Percentiles rank a stretch among this genome's conserved stretches.
phyloP scores from a whole-genome alignment of 225 moss, liverwort and hornwort genomes.

The Antitrichia curtipendula region DNA sequence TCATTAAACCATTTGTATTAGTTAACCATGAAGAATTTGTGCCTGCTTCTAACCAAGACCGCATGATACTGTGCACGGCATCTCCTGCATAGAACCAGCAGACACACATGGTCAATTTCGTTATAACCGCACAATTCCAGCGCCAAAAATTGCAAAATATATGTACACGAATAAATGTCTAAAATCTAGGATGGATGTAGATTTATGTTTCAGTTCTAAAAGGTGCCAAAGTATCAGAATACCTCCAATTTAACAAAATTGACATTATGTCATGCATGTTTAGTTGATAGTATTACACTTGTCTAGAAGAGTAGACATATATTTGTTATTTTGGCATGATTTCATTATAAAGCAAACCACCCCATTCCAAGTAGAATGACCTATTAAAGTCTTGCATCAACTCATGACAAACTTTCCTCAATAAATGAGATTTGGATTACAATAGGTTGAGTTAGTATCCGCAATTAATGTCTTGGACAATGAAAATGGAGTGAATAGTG shows the following conservation, averaged over 20 bases:
- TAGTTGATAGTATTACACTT: neutral
- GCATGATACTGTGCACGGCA: neutral
- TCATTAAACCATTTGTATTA: neutral
- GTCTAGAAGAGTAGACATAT: neutral
- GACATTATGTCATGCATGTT: neutral
- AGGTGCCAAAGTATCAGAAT: neutral
- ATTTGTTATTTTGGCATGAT: neutral
- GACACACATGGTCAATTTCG: neutral
- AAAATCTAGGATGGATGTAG: neutral
- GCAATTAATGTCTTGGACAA: neutral
- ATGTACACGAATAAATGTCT: neutral
- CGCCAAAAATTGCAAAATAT: neutral
- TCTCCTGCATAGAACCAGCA: neutral
- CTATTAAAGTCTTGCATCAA: neutral
- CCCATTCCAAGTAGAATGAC: neutral
- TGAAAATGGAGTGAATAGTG: neutral
- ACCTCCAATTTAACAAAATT: neutral
- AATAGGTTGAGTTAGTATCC: neutral
- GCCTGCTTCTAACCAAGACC: neutral
- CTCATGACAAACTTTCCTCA: neutral
- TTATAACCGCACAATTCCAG: neutral
- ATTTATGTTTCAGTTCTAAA: neutral
- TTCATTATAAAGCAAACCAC: neutral
- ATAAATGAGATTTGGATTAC: neutral
- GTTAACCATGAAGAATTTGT: neutral